Percentiles rank a stretch among this genome's conserved stretches.
Conservation (phyloP, 2,329 filamentous ascomycete genomes). For the Monosporascus sp. region DNA sequence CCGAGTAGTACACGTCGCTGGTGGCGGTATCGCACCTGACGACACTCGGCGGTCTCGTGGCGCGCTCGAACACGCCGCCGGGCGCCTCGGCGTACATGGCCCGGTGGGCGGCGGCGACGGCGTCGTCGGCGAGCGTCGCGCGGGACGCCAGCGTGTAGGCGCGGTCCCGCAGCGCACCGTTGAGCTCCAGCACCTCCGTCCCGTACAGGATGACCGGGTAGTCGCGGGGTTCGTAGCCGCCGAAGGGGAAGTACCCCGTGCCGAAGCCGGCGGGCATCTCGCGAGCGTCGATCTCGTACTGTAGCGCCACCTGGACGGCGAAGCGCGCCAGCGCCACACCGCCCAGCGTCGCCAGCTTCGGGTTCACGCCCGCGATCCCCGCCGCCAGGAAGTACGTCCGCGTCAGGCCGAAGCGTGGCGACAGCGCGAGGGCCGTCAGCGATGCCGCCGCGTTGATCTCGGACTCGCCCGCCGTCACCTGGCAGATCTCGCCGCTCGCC, state of each 20-base stretch:
- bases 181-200: slow-evolving; percentile 66
- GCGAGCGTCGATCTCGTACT: slow-evolving; percentile 69
- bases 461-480: slow-evolving; percentile 61
- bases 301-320: slow-evolving; percentile 67
- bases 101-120: slow-evolving; percentile 47
- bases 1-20: slow-evolving; percentile 67
- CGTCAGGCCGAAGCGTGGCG: slow-evolving; percentile 56
- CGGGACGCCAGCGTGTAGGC: slow-evolving; percentile 46
- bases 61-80: slow-evolving; percentile 35
- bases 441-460: slow-evolving; percentile 73
- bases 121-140: slow-evolving; percentile 48
- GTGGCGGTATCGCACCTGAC: slow-evolving; percentile 64
- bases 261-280: slow-evolving; percentile 61
- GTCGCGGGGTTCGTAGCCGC: slow-evolving; percentile 45
- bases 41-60: slow-evolving; percentile 46
- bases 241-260: slow-evolving; percentile 66
- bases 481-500: slow-evolving; percentile 55
- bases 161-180: slow-evolving; percentile 47
- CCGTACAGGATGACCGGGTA: slow-evolving; percentile 59
- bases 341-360: slow-evolving; percentile 59
- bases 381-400: slow-evolving; percentile 66
- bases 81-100: slow-evolving; percentile 40
- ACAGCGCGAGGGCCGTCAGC: slow-evolving; percentile 58
- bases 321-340: slow-evolving; percentile 64
- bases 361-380: slow-evolving; percentile 72